Evolutionary conservation across 768 basidiomycete genomes (phyloP).

Genomic region (Pulveroboletus sp.): DNA sequence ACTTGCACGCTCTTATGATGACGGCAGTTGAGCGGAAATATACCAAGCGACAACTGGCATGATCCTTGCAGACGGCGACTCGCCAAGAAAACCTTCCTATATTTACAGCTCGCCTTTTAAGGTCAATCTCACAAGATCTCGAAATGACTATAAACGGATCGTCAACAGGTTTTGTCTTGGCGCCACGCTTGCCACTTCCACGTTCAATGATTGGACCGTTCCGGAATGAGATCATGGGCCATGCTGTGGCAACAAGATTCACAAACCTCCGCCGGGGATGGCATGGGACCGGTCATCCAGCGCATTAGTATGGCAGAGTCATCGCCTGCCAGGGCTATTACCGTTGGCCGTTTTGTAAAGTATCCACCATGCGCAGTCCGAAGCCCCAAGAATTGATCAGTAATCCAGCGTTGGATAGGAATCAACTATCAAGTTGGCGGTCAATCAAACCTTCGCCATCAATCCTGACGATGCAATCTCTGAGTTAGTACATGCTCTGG

Average conservation of each 20-base stretch:
- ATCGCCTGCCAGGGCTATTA: too few species aligned
- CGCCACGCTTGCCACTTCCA: background rate
- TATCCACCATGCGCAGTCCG: too few species aligned
- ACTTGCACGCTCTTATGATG: background rate
- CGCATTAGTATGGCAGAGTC: too few species aligned
- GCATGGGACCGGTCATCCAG: background rate
- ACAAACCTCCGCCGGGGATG: background rate
- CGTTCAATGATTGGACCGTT: too few species aligned
- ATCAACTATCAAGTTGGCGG: too few species aligned
- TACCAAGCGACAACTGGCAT: constrained; percentile 10
- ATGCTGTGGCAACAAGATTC: constrained; percentile 6
- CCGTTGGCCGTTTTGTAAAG: too few species aligned
- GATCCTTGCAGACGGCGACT: background rate
- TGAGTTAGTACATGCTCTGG: too few species aligned
- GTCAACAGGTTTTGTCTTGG: background rate
- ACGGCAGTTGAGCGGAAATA: constrained; percentile 28
- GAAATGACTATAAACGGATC: background rate
- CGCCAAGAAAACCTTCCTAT: too few species aligned
- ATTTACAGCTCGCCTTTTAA: constrained; percentile 5
- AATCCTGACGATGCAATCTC: too few species aligned
- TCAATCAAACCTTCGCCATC: too few species aligned
- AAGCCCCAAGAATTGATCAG: too few species aligned
- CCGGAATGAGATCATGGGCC: background rate
- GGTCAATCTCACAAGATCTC: constrained; percentile 8
- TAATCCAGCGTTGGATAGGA: too few species aligned